Evolutionary conservation across 2,329 filamentous ascomycete species (phyloP).

Genomic region (Septoria linicola): DNA sequence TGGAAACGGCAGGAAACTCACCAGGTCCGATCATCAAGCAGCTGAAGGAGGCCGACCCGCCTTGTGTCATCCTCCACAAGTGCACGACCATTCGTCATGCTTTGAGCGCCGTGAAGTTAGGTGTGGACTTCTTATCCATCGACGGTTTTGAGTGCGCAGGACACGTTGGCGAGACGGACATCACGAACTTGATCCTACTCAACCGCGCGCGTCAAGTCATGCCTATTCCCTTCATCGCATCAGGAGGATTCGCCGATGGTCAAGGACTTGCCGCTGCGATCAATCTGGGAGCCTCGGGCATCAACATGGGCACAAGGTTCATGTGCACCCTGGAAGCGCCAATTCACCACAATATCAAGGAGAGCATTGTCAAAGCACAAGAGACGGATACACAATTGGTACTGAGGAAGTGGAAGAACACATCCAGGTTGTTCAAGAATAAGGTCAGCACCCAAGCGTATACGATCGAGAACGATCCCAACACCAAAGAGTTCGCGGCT

Average conservation of each 20-base stretch:
- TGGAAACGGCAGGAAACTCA: conserved; percentile 88
- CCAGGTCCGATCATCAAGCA: conserved; percentile 87
- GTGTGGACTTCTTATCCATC: conserved; percentile 94
- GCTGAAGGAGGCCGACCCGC: conserved; percentile 70
- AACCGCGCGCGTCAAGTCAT: conserved; percentile 81
- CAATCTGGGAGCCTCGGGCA: conserved; percentile 82
- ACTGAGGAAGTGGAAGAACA: conserved; percentile 89
- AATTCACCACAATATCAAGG: conserved; percentile 90
- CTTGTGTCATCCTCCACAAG: conserved; percentile 83
- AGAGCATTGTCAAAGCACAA: conserved; percentile 80
- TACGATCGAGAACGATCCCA: conserved; percentile 79
- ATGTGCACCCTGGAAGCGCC: conserved; percentile 95
- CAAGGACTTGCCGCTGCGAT: conserved; percentile 89
- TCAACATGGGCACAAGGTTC: conserved; percentile 99
- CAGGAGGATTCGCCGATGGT: conserved; percentile 92
- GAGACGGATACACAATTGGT: conserved; percentile 92
- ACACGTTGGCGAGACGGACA: conserved; percentile 82
- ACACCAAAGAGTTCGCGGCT: conserved; percentile 83
- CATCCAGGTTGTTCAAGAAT: conserved; percentile 82
- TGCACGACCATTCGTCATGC: conserved; percentile 96
- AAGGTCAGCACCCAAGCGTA: conserved; percentile 79
- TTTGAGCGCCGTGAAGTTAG: conserved; percentile 84
- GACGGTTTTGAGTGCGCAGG: conserved; percentile 97
- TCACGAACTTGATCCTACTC: conserved; percentile 87
- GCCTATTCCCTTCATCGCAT: conserved; percentile 87